These are phyloP conservation scores for Ceratocystis diversiconidia DNA, from an alignment of 2,329 filamentous ascomycete genomes.

Conservation along the genomic window DNA sequence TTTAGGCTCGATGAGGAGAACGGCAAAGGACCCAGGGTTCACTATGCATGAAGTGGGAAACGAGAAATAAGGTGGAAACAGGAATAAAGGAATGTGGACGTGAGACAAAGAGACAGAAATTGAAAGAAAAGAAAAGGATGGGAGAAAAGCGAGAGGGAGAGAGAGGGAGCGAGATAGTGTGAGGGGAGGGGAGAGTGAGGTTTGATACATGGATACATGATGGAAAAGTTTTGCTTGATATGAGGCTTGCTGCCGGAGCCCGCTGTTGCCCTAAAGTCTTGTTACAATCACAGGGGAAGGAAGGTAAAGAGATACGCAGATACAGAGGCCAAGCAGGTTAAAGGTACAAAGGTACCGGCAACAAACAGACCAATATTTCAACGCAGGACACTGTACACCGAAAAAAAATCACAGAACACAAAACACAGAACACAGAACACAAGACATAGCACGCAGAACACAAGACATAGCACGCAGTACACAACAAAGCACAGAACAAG, in stretches of 20 bases:
- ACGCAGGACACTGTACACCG: no score
- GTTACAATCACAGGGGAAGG: not conserved
- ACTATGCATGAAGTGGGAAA: no score
- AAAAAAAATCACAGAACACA: no score
- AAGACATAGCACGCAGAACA: no score
- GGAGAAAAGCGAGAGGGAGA: not conserved
- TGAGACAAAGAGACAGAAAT: no score
- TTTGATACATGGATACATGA: not conserved
- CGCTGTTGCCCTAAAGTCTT: not conserved
- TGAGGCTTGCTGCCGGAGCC: not conserved
- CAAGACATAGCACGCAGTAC: no score
- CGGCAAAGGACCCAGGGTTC: not conserved
- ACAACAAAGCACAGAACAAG: no score
- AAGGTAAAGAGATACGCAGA: not conserved
- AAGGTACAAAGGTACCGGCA: not conserved
- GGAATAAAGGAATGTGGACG: no score
- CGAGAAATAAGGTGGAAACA: no score
- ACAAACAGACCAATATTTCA: no score
- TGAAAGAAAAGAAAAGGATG: conserved; percentile 2
- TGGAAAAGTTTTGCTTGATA: not conserved
- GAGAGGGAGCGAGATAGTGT: not conserved
- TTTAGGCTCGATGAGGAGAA: not conserved
- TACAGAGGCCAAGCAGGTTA: not conserved
- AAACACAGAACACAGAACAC: no score
- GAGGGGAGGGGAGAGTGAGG: not conserved